phyloP scores from a whole-genome alignment of 345 rosid species.

The Salix udensis region DNA sequence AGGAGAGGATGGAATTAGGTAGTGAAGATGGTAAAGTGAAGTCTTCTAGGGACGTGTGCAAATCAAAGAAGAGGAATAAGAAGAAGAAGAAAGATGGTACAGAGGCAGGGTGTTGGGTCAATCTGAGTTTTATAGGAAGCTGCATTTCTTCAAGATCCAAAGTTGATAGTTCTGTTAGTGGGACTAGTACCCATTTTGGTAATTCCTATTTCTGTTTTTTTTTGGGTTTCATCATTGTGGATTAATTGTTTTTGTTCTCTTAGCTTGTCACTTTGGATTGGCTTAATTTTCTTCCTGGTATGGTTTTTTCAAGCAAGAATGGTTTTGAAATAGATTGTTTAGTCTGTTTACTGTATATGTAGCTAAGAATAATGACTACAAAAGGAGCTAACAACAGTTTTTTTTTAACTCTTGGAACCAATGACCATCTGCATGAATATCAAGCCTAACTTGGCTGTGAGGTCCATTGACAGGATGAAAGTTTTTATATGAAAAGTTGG shows the following conservation, averaged over 20 bases:
- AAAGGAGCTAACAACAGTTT: not conserved
- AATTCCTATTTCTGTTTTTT: constrained; percentile 4
- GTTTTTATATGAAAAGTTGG: not conserved
- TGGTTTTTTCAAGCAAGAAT: not conserved
- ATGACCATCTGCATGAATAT: not conserved
- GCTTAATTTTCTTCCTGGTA: not conserved
- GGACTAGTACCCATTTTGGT: constrained; percentile 28
- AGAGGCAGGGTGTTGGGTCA: constrained; percentile 26
- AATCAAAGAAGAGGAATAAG: constrained; percentile 36
- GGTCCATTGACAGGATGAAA: not conserved
- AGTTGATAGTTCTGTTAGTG: constrained; percentile 35
- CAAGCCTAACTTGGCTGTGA: not conserved
- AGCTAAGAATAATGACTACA: not conserved
- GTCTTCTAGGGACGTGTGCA: constrained; percentile 35
- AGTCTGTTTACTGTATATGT: not conserved
- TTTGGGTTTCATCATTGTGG: not conserved
- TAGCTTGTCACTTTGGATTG: not conserved
- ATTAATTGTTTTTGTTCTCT: not conserved
- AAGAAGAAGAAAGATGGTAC: constrained; percentile 46
- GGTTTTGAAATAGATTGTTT: not conserved
- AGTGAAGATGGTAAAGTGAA: constrained; percentile 42
- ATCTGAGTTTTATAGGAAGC: constrained; percentile 25
- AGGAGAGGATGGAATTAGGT: constrained; percentile 31
- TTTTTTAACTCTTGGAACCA: not conserved
- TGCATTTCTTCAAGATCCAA: constrained; percentile 39